Conservation (phyloP, 331 rosid genomes). For the Cydonia oblonga region DNA sequence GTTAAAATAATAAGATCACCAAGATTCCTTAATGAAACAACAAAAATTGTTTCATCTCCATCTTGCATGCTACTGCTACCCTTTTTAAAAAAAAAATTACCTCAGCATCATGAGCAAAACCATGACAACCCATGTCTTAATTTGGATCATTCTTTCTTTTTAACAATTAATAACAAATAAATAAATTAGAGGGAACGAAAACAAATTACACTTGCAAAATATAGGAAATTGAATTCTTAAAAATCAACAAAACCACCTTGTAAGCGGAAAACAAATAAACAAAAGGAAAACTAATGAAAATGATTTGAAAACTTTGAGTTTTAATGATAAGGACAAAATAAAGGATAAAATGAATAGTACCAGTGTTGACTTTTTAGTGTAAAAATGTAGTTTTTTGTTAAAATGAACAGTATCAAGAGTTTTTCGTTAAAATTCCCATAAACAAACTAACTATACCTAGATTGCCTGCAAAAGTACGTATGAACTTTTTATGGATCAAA, state of each 20-base stretch:
- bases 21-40: neutral
- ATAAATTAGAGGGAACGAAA: neutral
- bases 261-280: neutral
- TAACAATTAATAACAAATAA: neutral
- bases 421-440: no score
- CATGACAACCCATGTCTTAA: neutral
- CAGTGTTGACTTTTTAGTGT: no score
- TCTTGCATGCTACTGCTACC: neutral
- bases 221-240: neutral
- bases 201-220: neutral
- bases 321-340: no score
- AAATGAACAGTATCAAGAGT: no score
- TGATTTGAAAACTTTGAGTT: no score
- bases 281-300: no score
- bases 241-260: neutral
- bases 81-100: neutral
- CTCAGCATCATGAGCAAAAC: neutral
- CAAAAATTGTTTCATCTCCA: neutral
- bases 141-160: neutral
- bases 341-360: no score
- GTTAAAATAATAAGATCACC: neutral
- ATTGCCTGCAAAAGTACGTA: neutral
- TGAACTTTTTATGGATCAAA: neutral
- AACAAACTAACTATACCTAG: neutral
- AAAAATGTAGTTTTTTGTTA: no score